Evolutionary conservation across 768 basidiomycete genomes (phyloP), one percentile per base, ranked within the genome.

Genomic region (Auricularia sp.): DNA sequence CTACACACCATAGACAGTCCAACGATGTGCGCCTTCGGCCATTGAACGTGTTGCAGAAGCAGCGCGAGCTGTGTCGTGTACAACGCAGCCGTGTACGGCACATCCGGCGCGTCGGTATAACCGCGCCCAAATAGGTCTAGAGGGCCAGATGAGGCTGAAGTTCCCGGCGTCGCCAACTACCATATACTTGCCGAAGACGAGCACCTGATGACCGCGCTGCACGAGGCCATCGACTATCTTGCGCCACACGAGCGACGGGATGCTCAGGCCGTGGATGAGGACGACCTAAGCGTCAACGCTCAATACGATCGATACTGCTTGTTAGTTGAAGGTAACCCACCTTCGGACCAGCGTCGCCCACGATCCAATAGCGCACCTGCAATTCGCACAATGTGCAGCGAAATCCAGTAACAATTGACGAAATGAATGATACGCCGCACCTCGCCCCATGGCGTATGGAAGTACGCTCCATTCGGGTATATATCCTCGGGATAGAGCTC

Each of bases 31-130:
- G 87, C 85, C 67, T 83, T 81, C 10, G 82, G 79, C 90, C 90
- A 93, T 63, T 79, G 81, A 58, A 92, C 73, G 67, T 91, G 83
- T 67, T 92, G 90, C 81, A 93, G 82, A 61, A 93, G 82, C 5
- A 92, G 80, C 0, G 91, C 91, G n/a, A 93, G 86, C 69, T 92
- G 90, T 0, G 84, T 85, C 0, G 85, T 84, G 71, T 87, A 87
- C 3, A 93, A 77, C 4, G 78, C 75, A 1, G 82, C 75, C 67
- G 89, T 81, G 72, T 92, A 90, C 3, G 81, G 83, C 16, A 81
- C 83, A 24, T 85, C 81, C 0, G 90, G 90, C 1, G 90, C 89
- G 64, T 89, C 90, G 1, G 89, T 90, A 74, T 92, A 93, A 3
- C 90, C 90, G 45, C 90, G 82, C 13, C 90, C 91, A 66, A 90